Evolutionary conservation across 352 stramenopile genomes (phyloP).

Genomic region (Globisporangium splendens): DNA sequence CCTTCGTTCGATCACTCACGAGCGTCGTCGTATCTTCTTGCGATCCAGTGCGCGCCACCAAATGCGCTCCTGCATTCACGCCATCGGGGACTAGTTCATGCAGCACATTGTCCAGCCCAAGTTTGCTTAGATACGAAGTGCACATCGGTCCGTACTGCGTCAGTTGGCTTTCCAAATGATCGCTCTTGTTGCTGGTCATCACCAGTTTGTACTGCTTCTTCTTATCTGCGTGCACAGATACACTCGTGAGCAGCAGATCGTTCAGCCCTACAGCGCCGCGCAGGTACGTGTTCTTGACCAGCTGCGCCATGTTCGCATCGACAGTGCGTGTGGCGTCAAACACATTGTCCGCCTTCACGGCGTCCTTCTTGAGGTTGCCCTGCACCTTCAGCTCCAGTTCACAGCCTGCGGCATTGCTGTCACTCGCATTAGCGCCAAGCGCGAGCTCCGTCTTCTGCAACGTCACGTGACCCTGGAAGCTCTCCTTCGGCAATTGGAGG

Average conservation of each 20-base stretch:
- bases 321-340: conserved; percentile 15
- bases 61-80: background rate
- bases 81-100: background rate
- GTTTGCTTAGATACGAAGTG: conserved; percentile 8
- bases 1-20: conserved; percentile 3
- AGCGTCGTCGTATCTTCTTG: background rate
- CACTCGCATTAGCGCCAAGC: background rate
- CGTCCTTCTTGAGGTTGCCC: background rate
- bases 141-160: conserved; percentile 18
- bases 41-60: background rate
- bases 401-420: conserved; percentile 10
- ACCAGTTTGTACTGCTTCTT: conserved; percentile 20
- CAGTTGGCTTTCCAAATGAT: conserved; percentile 12
- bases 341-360: conserved; percentile 1
- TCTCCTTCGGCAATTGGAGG: conserved; percentile 6
- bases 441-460: conserved; percentile 13
- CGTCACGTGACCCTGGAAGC: conserved; percentile 10
- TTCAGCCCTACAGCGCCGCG: conserved; percentile 6
- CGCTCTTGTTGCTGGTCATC: conserved; percentile 4
- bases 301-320: conserved; percentile 14
- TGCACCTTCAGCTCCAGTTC: conserved; percentile 6
- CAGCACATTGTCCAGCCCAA: background rate
- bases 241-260: conserved; percentile 19
- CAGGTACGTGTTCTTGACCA: conserved; percentile 12
- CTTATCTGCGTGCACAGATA: conserved; percentile 17